Base-by-base conservation (phyloP, 2,329 filamentous ascomycete genomes). In the Trichoderma semiorbis region DNA sequence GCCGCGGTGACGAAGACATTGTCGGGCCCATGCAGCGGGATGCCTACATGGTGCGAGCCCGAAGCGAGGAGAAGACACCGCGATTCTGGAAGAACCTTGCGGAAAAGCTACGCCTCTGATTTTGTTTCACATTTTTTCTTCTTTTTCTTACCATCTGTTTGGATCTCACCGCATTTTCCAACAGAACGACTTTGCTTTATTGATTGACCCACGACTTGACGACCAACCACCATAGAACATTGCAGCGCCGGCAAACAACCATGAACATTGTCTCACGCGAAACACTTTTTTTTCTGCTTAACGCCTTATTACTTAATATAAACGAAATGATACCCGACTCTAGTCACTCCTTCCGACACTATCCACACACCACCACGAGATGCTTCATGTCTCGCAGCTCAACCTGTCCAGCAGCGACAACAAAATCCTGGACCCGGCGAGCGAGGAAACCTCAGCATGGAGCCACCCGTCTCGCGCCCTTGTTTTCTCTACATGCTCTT, bases 1-100 rank as follows among this genome's bases (percentile, higher is more conserved):
- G 91, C 76, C 88, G 95, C 36, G 94, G 94, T 67, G 94, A 97
- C 77, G 92, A 95, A 76, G 95, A 97, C 80, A 97, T 98, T 79
- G 94, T 98, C 58, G 95, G 95, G 1, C 95, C 95, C 7, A 97
- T 98, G 95, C 89, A 90, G 76, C 87, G 88, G 14, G 86, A 88
- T 75, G 83, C 84, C 50, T 82, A 84, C 74, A 89, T 89, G 87
- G 80, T 81, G 34, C 82, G 85, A 61, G 66, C 82, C 16, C 79
- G 79, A 61, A 83, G 81, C 71, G 84, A 86, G 58, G 83, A 84
- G 74, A 82, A 82, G 74, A 84, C 82, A 74, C 78, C 81, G 50
- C 83, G 83, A 66, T 87, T 87, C 77, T 84, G 85, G 83, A 85
- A 83, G 76, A 84, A 76, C 72, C 78, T 87, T 18, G 84, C 82